Evolutionary conservation across 1,139 yeast species (phyloP), one percentile per base, ranked within the genome.

Genomic region (Meyerozyma carpophila): DNA sequence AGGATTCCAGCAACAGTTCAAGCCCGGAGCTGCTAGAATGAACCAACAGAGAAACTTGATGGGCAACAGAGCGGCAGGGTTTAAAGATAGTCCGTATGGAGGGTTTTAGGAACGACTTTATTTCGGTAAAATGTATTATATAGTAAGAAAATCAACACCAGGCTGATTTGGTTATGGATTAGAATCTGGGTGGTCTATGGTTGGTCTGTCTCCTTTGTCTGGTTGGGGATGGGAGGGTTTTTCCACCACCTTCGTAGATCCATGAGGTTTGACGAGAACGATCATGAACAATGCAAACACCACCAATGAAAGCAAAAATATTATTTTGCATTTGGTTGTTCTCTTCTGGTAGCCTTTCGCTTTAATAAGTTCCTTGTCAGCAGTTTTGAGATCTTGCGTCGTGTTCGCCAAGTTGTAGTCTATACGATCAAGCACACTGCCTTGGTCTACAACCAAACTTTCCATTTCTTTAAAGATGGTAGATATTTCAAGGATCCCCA

Each of bases 401-500:
- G 96, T 85, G 49, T 81, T 82, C 48, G 85, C 86, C 47, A 94
- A 68, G 59, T 94, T 93, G 63, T 91, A 91, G 63, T 90, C 98
- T 45, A 93, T 91, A 51, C 98, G 70, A 62, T 93, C 98, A 47
- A 93, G 73, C 39, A 93, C 74, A 0, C 97, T 89, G 2, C 98
- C 98, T 63, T 93, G 98, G 58, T 94, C 98, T 46, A 93, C 87
- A 41, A 93, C 90, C 74, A 94, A 74, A 28, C 82, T 79, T 56
- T 94, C 98, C 78, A 93, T 79, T 58, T 94, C 98, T 59, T 87
- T 85, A 68, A 93, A 93, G 43, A 94, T 93, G 2, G 94, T 89
- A 38, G 94, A 86, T 2, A 93, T 86, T 61, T 93, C 99, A 29
- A 93, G 69, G 37, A 93, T 95, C 39, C 97, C 96, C 73, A 88